Percentiles rank a stretch among this genome's conserved stretches.
These are phyloP conservation scores for Vaccinium corymbosum DNA, from an alignment of 148 eudicot species.

Conservation along the genomic window DNA sequence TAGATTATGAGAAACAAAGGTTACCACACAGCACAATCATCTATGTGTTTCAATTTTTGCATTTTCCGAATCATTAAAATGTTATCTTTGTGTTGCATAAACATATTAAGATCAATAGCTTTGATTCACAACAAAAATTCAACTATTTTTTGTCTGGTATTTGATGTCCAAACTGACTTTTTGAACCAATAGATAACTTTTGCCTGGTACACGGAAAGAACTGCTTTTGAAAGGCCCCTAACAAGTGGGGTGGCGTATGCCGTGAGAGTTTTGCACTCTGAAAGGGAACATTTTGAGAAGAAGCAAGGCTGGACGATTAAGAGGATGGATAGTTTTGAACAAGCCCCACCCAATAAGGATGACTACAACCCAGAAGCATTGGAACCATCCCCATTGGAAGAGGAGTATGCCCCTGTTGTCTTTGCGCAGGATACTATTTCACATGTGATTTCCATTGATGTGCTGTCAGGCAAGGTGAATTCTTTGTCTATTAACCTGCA, in stretches of 20 bases:
- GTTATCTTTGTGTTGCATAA: neutral
- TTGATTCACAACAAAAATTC: neutral
- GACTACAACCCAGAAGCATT: conserved; percentile 54
- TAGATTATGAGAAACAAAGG: neutral
- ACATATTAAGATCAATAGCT: neutral
- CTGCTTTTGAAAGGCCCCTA: conserved; percentile 93
- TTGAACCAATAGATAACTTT: conserved; percentile 59
- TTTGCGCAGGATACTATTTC: conserved; percentile 89
- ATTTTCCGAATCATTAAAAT: neutral
- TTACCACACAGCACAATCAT: neutral
- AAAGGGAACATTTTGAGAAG: conserved; percentile 85
- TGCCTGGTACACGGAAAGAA: conserved; percentile 76
- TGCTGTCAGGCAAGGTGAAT: conserved; percentile 84
- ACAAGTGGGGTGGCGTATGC: conserved; percentile 99
- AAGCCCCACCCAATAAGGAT: conserved; percentile 63
- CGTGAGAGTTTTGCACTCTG: conserved; percentile 84
- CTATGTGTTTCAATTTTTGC: neutral
- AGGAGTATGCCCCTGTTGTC: conserved; percentile 96
- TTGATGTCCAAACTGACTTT: conserved; percentile 20
- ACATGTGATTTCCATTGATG: conserved; percentile 78
- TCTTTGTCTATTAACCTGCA: neutral
- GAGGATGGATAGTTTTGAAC: conserved; percentile 68
- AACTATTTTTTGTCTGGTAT: neutral
- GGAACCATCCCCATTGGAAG: conserved; percentile 70
- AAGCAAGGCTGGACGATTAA: conserved; percentile 84